Evolutionary conservation across 1,139 yeast genomes (phyloP), one percentile per base, ranked within the genome.

Genomic region (Candida buenavistaensis): DNA sequence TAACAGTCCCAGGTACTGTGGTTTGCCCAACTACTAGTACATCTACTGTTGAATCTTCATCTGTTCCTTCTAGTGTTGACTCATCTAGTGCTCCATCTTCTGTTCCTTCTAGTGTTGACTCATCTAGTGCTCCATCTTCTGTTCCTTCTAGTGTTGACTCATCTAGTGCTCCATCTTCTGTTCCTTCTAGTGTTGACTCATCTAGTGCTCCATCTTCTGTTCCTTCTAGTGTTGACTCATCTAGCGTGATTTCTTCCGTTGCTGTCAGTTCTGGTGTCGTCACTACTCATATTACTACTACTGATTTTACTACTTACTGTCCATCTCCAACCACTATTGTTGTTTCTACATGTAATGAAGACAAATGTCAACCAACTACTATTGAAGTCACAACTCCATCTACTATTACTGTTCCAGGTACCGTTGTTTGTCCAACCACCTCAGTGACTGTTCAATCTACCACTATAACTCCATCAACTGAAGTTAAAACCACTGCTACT

Each of bases 381-480:
- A 21, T 25, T 19, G 25, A 15, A 13, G 32, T 30, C 5, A 14
- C 27, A 4, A 30, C 32, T 16, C 17, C 32, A 7, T 7, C 22
- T 12, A 30, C 26, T 11, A 24, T 35, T 23, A 30, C 37, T 11
- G 24, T 39, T 14, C 30, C 44, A 11, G 39, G 39, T 14, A 30
- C 33, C n/a, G 36, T 38, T 28, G 27, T 38, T 27, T 26, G 16
- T 26, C 39, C 38, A 26, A 30, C 37, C 24, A 24, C 23, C 11
- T 14, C 19, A 3, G 30, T 19, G 15, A 15, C 28, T 6, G 17
- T 34, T 20, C 23, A 26, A 10, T 14, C 32, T 13, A 19, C 37
- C 12, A 27, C 30, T 26, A 9, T 22, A n/a, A n/a, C n/a, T n/a
- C n/a, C n/a, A n/a, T n/a, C n/a, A n/a, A n/a, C n/a, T n/a, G n/a